Percentiles rank a stretch among this genome's conserved stretches.
phyloP scores from a whole-genome alignment of 164 flowering plant genomes.

The Paratinospora sagittata region DNA sequence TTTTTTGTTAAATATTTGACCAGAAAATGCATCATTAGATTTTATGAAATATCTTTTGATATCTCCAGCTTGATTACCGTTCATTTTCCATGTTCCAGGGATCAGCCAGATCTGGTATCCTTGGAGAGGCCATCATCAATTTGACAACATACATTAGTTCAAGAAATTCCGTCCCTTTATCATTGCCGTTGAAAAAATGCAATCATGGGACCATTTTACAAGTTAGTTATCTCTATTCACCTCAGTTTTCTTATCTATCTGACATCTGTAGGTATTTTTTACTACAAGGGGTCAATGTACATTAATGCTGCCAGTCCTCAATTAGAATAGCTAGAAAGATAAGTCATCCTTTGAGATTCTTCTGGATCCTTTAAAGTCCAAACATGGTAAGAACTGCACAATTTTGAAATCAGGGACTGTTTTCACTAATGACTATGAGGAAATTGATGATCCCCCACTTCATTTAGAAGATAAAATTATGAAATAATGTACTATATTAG shows the following conservation, averaged over 20 bases:
- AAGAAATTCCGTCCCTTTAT: slow-evolving; percentile 30
- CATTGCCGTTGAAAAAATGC: slow-evolving; percentile 49
- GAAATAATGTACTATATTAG: not conserved
- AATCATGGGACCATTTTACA: slow-evolving; percentile 46
- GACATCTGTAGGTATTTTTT: not conserved
- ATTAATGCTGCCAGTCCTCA: not conserved
- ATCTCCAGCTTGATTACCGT: not conserved
- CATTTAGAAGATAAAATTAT: too few relatives aligned
- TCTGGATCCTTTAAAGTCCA: too few relatives aligned
- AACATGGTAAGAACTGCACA: too few relatives aligned
- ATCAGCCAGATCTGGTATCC: slow-evolving; percentile 48
- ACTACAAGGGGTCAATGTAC: not conserved
- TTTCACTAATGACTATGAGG: too few relatives aligned
- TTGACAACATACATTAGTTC: slow-evolving; percentile 32
- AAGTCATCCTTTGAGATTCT: not conserved
- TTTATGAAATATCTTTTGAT: not conserved
- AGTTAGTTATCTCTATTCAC: slow-evolving; percentile 27
- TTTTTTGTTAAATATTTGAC: slow-evolving; percentile 3
- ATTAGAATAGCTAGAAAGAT: too few relatives aligned
- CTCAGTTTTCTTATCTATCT: not conserved
- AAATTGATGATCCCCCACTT: too few relatives aligned
- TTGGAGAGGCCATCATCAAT: slow-evolving; percentile 53
- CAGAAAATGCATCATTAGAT: not conserved
- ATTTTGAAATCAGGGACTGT: too few relatives aligned
- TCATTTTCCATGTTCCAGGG: slow-evolving; percentile 31